Conservation (phyloP, 148 eudicot species). For the Fagopyrum homotropicum region DNA sequence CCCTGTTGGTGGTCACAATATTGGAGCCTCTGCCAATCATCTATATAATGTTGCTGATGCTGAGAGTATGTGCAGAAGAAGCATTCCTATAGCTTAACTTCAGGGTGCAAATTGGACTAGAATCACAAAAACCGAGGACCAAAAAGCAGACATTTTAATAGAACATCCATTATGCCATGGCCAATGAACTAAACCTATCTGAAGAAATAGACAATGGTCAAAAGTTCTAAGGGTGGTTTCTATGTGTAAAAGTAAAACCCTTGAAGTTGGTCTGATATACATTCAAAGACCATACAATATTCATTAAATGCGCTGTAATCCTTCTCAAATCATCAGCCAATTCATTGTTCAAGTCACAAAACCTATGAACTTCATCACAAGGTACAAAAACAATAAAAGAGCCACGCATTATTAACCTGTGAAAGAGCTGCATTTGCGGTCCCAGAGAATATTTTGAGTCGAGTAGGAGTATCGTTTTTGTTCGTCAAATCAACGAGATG, state of each 20-base stretch:
- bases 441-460: constrained; percentile 87
- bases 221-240: neutral
- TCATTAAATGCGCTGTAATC: neutral
- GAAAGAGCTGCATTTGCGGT: constrained; percentile 84
- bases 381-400: neutral
- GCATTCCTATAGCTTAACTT: neutral
- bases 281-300: neutral
- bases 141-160: neutral
- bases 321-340: neutral
- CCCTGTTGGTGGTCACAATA: neutral
- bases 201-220: neutral
- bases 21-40: neutral
- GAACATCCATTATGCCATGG: neutral
- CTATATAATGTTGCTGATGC: neutral
- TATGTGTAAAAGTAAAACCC: neutral
- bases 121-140: neutral
- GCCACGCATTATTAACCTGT: constrained; percentile 35
- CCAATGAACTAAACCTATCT: neutral
- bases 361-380: neutral
- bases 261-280: neutral
- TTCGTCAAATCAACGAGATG: constrained; percentile 20
- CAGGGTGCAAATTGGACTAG: neutral
- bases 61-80: neutral
- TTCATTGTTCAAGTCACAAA: neutral
- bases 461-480: constrained; percentile 25